Evolutionary conservation across 2,329 filamentous ascomycete species (phyloP).

Genomic region (Dothideomycetes sp.): DNA sequence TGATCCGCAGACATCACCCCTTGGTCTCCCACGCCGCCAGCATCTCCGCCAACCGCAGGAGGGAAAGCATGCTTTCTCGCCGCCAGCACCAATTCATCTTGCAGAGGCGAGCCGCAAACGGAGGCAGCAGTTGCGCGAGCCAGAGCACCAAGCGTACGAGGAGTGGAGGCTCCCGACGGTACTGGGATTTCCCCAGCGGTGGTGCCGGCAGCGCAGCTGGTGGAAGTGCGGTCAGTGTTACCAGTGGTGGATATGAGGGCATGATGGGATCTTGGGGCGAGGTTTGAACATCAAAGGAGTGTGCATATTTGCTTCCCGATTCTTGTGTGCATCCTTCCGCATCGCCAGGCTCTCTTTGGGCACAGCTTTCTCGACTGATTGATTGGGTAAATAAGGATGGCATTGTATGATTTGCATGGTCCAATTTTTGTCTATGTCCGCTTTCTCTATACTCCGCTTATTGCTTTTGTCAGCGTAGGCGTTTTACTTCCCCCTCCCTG

Average conservation of each 20-base stretch:
- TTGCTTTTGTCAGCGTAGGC: too few relatives aligned
- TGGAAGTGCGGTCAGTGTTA: conserved; percentile 20
- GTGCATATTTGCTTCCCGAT: too few relatives aligned
- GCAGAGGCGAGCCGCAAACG: conserved; percentile 24
- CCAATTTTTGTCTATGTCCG: too few relatives aligned
- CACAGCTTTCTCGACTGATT: too few relatives aligned
- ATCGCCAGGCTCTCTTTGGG: too few relatives aligned
- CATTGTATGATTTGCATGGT: too few relatives aligned
- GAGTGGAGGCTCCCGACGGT: conserved; percentile 66
- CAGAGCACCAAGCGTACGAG: conserved; percentile 66
- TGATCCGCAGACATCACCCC: conserved; percentile 82
- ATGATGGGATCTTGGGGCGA: conserved; percentile 73
- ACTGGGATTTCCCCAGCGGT: conserved; percentile 75
- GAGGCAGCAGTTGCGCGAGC: conserved; percentile 69
- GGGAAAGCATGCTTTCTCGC: conserved; percentile 8
- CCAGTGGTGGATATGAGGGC: conserved; percentile 48
- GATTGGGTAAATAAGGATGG: too few relatives aligned
- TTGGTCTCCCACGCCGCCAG: conserved; percentile 53
- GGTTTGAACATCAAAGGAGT: too few relatives aligned
- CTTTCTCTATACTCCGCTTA: too few relatives aligned
- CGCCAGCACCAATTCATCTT: conserved; percentile 25
- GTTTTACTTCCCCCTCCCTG: too few relatives aligned
- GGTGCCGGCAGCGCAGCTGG: conserved; percentile 58
- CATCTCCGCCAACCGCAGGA: conserved; percentile 9
- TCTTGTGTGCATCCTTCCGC: too few relatives aligned